Base-by-base conservation (phyloP, 805 yeast species). In the Yamadazyma endophytica region DNA sequence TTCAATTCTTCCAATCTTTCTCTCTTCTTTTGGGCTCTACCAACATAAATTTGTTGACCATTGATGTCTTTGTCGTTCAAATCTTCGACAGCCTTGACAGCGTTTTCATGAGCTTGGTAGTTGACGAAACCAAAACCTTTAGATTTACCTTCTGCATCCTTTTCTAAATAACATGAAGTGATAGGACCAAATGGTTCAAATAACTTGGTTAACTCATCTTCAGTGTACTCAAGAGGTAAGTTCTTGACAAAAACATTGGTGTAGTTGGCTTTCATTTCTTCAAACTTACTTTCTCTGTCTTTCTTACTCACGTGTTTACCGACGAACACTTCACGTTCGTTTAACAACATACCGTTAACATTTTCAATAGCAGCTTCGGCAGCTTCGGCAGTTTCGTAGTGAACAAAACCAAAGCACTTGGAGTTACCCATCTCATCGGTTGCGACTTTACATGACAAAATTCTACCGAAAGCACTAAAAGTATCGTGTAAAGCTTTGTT, bases 401-500 rank as follows among this genome's bases (percentile, higher is more conserved):
- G 98, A 51, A 92, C 97, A 64, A 88, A 90, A 58, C 97, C 98
- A 55, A 88, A 90, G 54, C 97, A 95, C 62, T 85, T 88, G 46
- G 97, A 86, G 63, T 73, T 71, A 49, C 97, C 97, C 57, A 75
- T 67, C 60, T 80, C 89, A 65, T 92, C 97, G 44, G 89, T 80
- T 50, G 97, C 97, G 58, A 92, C 92, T 77, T 92, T 92, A 73
- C 96, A 87, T 33, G 97, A 88, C 68, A 92, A 73, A 50, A 92
- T 89, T 60, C 77, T 82, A 64, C 98, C 98, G 57, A 92, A 92
- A 38, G 95, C 95, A 43, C 95, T 77, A 74, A 92, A 92, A 40
- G 98, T 92, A 64, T 92, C 98, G 70, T 89, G 95, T 55, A 92
- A 77, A 52, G 96, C 95, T 78, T 90, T 90, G 87, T 92, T 90